Evolutionary conservation across 2,329 filamentous ascomycete species (phyloP), one percentile per base, ranked within the genome.

Genomic region (Aspergillus calidoustus): DNA sequence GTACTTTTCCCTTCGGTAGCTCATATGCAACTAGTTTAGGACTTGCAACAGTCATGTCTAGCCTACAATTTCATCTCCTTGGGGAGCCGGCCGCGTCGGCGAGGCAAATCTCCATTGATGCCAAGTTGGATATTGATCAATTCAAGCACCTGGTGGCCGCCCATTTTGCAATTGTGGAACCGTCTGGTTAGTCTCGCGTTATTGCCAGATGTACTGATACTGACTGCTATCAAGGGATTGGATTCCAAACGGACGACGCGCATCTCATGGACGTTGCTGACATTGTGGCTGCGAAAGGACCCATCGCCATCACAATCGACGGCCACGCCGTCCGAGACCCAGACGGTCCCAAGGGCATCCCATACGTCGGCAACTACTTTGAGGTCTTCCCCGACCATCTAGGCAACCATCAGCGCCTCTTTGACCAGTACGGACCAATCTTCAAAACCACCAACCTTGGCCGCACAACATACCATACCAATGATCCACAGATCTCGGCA

Each of bases 351-450:
- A 64, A 58, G 1, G 66, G 63, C 13, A 50, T 77, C 2, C 75
- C 75, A 1, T 62, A 80, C 28, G 72, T 86, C 3, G 84, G 85
- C 22, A 85, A 81, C 66, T 84, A 80, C 71, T 82, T 83, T 49
- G 83, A 86, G 61, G 72, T 86, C 3, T 87, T 80, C 65, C 85
- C 85, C 0, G 85, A 87, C 63, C 84, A 85, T 62, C 76, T 87
- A 0, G 84, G 85, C 1, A 87, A 87, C 70, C 81, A 85, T 59
- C 80, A 85, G 53, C 78, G 84, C 0, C 74, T 86, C 1, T 86
- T 86, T 57, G 79, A 82, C 1, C 77, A 77, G 30, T 86, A 84
- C 61, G 84, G 84, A 0, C 80, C 81, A 0, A 60, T 87, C 1
- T 78, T 87, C 68, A 79, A 79, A 64, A 86, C 84, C 0, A 82